phyloP scores from a whole-genome alignment of 1,284 basidiomycete species.

The Chalciporus sp. region DNA sequence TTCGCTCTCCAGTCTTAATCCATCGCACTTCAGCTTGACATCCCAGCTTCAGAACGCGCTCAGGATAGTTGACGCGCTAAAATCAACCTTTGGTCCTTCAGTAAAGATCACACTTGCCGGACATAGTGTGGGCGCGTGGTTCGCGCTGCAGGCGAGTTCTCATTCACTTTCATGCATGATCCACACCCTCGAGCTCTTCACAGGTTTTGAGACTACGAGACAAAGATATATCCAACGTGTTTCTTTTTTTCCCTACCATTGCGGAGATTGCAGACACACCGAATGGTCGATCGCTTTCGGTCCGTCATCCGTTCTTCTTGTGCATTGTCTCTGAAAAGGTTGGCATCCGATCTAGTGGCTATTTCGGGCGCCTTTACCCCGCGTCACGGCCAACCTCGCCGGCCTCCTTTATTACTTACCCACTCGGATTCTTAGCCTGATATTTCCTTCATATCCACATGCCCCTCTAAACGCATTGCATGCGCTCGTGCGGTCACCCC shows the following conservation, averaged over 20 bases:
- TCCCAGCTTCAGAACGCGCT: constrained; percentile 52
- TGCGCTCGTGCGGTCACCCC: constrained; percentile 48
- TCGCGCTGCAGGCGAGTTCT: constrained; percentile 51
- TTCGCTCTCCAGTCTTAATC: constrained; percentile 10
- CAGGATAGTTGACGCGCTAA: constrained; percentile 50
- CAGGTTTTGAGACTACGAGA: constrained; percentile 54
- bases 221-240: constrained; percentile 38
- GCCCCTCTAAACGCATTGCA: constrained; percentile 49
- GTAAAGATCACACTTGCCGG: constrained; percentile 50
- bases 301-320: constrained; percentile 21
- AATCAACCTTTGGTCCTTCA: constrained; percentile 35
- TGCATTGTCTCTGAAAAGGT: too few relatives aligned
- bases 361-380: constrained; percentile 48
- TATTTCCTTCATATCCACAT: constrained; percentile 46
- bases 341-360: constrained; percentile 40
- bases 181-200: constrained; percentile 1
- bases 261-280: constrained; percentile 56
- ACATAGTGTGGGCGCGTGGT: constrained; percentile 66
- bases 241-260: constrained; percentile 64
- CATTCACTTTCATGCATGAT: neutral
- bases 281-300: constrained; percentile 51
- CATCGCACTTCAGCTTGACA: constrained; percentile 36
- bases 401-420: constrained; percentile 20
- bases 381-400: constrained; percentile 43
- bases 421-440: constrained; percentile 19